Percentiles rank a stretch among this genome's conserved stretches.
phyloP scores from a whole-genome alignment of 805 yeast genomes.

The Naumovozyma castellii region DNA sequence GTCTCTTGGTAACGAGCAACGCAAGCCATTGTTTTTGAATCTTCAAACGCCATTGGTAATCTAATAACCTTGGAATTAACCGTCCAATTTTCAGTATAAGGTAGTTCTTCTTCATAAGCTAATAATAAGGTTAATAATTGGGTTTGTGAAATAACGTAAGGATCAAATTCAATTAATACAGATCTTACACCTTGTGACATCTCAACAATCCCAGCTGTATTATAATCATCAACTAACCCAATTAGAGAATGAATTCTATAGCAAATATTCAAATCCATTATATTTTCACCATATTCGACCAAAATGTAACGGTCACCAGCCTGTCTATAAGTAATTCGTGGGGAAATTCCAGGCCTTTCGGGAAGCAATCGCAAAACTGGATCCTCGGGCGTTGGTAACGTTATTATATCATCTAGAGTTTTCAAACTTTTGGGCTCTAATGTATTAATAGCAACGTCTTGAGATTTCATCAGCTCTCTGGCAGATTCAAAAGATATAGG shows the following conservation, averaged over 20 bases:
- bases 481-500: slow-evolving; percentile 70
- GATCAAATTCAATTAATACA: slow-evolving; percentile 78
- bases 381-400: slow-evolving; percentile 42
- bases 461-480: slow-evolving; percentile 47
- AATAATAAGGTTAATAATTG: slow-evolving; percentile 53
- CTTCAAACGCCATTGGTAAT: slow-evolving; percentile 96
- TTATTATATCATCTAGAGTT: slow-evolving; percentile 25
- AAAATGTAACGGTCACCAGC: slow-evolving; percentile 93
- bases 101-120: slow-evolving; percentile 67
- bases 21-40: slow-evolving; percentile 76
- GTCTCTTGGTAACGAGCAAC: slow-evolving; percentile 90
- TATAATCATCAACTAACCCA: slow-evolving; percentile 53
- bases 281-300: slow-evolving; percentile 87
- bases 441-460: slow-evolving; percentile 44
- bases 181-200: slow-evolving; percentile 98
- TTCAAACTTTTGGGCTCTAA: slow-evolving; percentile 11
- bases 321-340: slow-evolving; percentile 79
- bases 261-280: slow-evolving; percentile 72
- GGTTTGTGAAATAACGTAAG: slow-evolving; percentile 49
- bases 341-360: slow-evolving; percentile 42
- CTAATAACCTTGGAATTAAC: slow-evolving; percentile 74
- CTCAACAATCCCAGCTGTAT: slow-evolving; percentile 76
- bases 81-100: slow-evolving; percentile 71
- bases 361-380: slow-evolving; percentile 60
- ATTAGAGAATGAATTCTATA: slow-evolving; percentile 81